Conservation (phyloP, 495 filamentous ascomycete species). For the Cercophora samala region DNA sequence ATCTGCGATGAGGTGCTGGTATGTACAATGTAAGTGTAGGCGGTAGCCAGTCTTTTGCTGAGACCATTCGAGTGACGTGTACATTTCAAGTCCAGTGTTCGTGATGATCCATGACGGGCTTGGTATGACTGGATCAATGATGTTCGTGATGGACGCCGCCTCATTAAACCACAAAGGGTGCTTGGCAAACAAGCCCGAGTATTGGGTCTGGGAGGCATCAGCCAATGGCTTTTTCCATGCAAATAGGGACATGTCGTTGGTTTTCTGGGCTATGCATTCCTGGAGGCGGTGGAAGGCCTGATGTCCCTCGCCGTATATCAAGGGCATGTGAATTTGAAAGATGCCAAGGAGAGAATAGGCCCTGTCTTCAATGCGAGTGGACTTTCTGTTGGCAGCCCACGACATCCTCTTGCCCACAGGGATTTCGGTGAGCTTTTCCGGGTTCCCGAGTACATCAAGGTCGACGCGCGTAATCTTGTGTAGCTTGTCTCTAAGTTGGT, state of each 20-base stretch:
- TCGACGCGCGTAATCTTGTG: slow-evolving; percentile 15
- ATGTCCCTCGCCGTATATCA: slow-evolving; percentile 20
- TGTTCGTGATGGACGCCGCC: no score
- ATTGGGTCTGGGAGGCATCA: no score
- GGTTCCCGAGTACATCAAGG: slow-evolving; percentile 1
- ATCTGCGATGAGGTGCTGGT: no score
- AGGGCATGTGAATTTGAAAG: slow-evolving; percentile 18
- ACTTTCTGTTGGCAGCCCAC: slow-evolving; percentile 15
- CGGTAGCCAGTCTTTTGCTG: no score
- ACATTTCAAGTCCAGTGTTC: no score
- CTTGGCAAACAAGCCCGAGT: no score
- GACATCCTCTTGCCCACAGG: slow-evolving; percentile 18
- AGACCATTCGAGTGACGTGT: no score
- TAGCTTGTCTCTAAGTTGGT: neutral
- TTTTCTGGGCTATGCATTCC: slow-evolving; percentile 17
- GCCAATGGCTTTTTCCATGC: slow-evolving; percentile 14
- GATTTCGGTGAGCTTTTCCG: slow-evolving; percentile 4
- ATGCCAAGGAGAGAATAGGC: slow-evolving; percentile 22
- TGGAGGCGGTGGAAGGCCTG: slow-evolving; percentile 20
- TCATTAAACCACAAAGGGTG: no score
- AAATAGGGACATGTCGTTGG: slow-evolving; percentile 15
- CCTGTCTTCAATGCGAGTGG: slow-evolving; percentile 17
- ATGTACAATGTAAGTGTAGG: no score
- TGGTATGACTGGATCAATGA: no score
- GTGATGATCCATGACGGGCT: no score